Conservation (phyloP, 2,329 filamentous ascomycete species). For the Acarospora socialis region DNA sequence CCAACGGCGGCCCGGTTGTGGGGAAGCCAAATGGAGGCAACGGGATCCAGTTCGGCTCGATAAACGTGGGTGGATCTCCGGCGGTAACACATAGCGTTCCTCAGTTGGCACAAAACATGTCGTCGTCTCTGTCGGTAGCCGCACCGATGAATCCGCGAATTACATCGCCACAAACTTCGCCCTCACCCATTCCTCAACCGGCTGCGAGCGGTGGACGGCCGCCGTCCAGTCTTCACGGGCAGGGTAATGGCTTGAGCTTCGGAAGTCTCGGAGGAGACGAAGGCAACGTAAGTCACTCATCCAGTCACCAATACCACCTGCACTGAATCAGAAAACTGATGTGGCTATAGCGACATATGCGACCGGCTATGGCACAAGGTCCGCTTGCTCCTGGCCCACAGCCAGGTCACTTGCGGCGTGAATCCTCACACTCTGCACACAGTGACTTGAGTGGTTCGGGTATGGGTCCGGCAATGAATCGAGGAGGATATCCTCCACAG, state of each 20-base stretch:
- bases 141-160: slow-evolving; percentile 54
- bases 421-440: slow-evolving; percentile 73
- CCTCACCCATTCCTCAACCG: slow-evolving; percentile 84
- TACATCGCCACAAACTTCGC: slow-evolving; percentile 73
- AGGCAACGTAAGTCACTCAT: slow-evolving; percentile 52
- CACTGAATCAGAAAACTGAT: too few relatives aligned
- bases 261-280: slow-evolving; percentile 72
- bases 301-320: too few relatives aligned
- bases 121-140: slow-evolving; percentile 31
- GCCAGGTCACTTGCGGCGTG: slow-evolving; percentile 66
- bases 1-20: slow-evolving; percentile 58
- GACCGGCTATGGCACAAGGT: slow-evolving; percentile 49
- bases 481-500: slow-evolving; percentile 38
- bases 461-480: slow-evolving; percentile 36
- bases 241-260: slow-evolving; percentile 60
- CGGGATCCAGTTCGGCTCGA: slow-evolving; percentile 45
- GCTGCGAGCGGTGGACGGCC: slow-evolving; percentile 70
- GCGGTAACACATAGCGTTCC: slow-evolving; percentile 48
- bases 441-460: slow-evolving; percentile 53
- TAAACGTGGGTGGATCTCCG: slow-evolving; percentile 48
- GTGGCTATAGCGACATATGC: slow-evolving; percentile 48
- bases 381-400: slow-evolving; percentile 48
- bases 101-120: slow-evolving; percentile 28
- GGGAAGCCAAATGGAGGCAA: slow-evolving; percentile 32
- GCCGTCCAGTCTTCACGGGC: slow-evolving; percentile 58